phyloP scores from a whole-genome alignment of 306 rosid genomes.

The Casuarina glauca region DNA sequence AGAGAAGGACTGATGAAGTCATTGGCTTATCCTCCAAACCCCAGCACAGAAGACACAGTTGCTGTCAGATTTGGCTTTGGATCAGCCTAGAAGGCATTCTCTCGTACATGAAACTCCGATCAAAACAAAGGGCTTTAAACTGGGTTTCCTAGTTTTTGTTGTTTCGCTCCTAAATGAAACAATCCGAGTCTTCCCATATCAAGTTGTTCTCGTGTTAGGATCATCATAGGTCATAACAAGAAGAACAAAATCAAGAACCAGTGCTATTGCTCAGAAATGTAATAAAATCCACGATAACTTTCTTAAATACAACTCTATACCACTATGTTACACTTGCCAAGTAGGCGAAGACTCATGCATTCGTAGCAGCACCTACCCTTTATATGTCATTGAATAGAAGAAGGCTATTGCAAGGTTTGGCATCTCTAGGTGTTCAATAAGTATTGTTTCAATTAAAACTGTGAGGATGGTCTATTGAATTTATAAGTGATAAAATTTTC shows the following conservation, averaged over 20 bases:
- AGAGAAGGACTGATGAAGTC: not conserved
- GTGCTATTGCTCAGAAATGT: conserved; percentile 34
- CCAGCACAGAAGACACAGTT: conserved; percentile 67
- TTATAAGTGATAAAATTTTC: too few relatives aligned
- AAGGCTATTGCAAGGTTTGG: conserved; percentile 63
- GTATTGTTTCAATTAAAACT: too few relatives aligned
- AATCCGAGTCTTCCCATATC: too few relatives aligned
- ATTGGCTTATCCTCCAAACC: conserved; percentile 70
- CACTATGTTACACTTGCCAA: conserved; percentile 88
- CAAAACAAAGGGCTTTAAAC: too few relatives aligned
- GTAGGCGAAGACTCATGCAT: conserved; percentile 84
- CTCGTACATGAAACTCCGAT: conserved; percentile 46
- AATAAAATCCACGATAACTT: too few relatives aligned
- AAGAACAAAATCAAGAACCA: too few relatives aligned
- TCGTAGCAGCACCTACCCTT: conserved; percentile 78
- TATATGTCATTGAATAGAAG: conserved; percentile 56
- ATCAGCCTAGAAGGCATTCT: conserved; percentile 43
- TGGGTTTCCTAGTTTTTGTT: too few relatives aligned
- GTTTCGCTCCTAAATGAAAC: too few relatives aligned
- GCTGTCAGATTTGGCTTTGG: conserved; percentile 66
- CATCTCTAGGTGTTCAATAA: conserved; percentile 58
- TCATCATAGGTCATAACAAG: too few relatives aligned
- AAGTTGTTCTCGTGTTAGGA: too few relatives aligned
- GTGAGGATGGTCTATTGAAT: too few relatives aligned
- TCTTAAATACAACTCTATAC: conserved; percentile 70